A percentile compares a stretch with the other conserved stretches of the same genome.
These are phyloP conservation scores for Pulveroboletus sp. DNA, from an alignment of 768 basidiomycete genomes.

Conservation along the genomic window DNA sequence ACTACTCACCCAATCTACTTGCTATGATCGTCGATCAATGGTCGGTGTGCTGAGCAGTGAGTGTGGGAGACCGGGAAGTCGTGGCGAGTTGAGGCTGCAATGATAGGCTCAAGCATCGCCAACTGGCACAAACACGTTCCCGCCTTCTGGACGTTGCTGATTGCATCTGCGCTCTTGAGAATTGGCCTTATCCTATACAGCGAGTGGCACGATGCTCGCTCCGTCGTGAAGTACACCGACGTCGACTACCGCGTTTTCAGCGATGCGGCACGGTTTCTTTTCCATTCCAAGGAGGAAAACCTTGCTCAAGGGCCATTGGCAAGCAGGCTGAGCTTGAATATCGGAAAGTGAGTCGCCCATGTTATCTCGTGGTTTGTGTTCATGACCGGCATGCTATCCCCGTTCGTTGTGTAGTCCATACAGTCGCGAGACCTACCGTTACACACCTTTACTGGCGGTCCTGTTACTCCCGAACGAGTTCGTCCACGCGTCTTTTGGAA, in stretches of 20 bases:
- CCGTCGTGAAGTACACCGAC: conserved; percentile 93
- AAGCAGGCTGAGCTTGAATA: conserved; percentile 31
- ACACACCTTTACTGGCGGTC: conserved; percentile 88
- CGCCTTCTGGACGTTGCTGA: conserved; percentile 52
- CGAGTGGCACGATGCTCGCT: conserved; percentile 83
- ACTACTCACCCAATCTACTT: too few relatives aligned
- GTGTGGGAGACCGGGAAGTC: too few relatives aligned
- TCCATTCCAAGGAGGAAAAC: conserved; percentile 47
- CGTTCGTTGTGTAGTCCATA: conserved; percentile 73
- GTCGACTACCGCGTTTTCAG: conserved; percentile 95
- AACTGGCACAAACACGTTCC: conserved; percentile 12
- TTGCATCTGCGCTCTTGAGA: conserved; percentile 55
- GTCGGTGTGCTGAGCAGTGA: too few relatives aligned
- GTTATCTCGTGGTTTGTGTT: neutral
- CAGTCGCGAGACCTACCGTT: conserved; percentile 87
- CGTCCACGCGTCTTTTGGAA: conserved; percentile 85
- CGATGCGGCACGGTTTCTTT: conserved; percentile 77
- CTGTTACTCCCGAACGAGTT: conserved; percentile 77
- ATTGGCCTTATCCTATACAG: conserved; percentile 76
- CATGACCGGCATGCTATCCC: conserved; percentile 5
- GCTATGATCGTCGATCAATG: too few relatives aligned
- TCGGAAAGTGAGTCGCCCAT: conserved; percentile 72
- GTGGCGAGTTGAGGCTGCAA: neutral
- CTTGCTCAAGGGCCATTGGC: conserved; percentile 59
- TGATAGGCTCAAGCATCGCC: conserved; percentile 1